These are phyloP conservation scores for Protomyces lactucae-debilis DNA, from an alignment of 1,139 yeast genomes.

Conservation along the genomic window DNA sequence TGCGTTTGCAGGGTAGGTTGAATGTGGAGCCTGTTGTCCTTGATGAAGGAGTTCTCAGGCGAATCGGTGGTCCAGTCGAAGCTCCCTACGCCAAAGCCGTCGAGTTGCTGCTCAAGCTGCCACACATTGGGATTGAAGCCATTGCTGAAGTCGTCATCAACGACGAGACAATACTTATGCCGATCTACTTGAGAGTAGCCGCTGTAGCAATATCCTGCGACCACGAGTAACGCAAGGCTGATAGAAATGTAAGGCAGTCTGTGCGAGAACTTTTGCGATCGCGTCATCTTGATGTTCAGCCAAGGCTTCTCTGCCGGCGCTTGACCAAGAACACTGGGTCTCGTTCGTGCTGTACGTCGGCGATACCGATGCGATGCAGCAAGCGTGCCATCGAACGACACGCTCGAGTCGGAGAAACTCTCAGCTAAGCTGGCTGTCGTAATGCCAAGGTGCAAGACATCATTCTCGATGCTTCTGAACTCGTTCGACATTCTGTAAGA, in stretches of 20 bases:
- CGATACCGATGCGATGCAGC: not conserved
- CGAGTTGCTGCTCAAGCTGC: slow-evolving; percentile 29
- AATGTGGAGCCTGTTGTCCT: slow-evolving; percentile 28
- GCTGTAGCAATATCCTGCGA: not conserved
- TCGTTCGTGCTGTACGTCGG: not conserved
- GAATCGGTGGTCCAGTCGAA: slow-evolving; percentile 30
- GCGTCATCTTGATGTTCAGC: not conserved
- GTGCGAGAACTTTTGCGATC: not conserved
- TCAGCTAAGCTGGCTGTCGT: not conserved
- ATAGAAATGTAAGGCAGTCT: not conserved
- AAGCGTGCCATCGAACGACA: not conserved
- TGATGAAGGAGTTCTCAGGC: slow-evolving; percentile 26
- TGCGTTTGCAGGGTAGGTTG: slow-evolving; percentile 29
- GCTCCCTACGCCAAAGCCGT: slow-evolving; percentile 31
- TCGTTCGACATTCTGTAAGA: not conserved
- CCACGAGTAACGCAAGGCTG: not conserved
- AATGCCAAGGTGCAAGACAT: not conserved
- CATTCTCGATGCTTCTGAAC: not conserved
- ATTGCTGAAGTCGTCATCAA: slow-evolving; percentile 21
- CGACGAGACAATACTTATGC: slow-evolving; percentile 8
- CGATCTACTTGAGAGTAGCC: not conserved
- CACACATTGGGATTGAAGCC: slow-evolving; percentile 18
- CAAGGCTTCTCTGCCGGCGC: slow-evolving; percentile 7
- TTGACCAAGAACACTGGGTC: not conserved
- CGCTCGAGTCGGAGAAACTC: not conserved